phyloP scores from a whole-genome alignment of 2,329 filamentous ascomycete genomes.

The Trichoderma sp. region DNA sequence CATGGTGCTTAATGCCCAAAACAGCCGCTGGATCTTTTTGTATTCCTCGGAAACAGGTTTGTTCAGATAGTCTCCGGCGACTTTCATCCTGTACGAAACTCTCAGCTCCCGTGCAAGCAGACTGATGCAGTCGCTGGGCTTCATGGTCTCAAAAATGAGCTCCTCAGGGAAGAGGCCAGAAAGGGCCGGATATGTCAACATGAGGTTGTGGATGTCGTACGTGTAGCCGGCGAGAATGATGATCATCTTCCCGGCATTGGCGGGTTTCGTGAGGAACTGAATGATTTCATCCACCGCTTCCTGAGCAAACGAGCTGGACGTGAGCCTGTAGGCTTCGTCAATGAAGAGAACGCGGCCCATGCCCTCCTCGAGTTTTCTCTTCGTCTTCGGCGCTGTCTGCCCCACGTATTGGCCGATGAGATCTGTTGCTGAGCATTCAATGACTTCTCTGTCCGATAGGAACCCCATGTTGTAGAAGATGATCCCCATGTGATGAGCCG shows the following conservation, averaged over 20 bases:
- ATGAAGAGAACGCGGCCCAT: constrained; percentile 71
- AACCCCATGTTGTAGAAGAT: constrained; percentile 75
- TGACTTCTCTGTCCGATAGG: constrained; percentile 60
- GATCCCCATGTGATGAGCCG: constrained; percentile 69
- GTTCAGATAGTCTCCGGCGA: background rate
- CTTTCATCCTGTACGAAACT: background rate
- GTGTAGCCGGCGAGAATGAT: constrained; percentile 25
- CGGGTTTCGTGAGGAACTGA: constrained; percentile 39
- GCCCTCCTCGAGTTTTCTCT: constrained; percentile 59
- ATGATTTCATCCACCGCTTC: constrained; percentile 57
- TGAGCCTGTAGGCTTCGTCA: constrained; percentile 69
- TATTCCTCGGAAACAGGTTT: background rate
- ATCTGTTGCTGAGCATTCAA: constrained; percentile 68
- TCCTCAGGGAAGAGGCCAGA: constrained; percentile 8
- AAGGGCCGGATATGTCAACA: background rate
- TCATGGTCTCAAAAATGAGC: background rate
- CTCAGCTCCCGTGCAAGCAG: background rate
- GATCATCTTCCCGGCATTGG: constrained; percentile 24
- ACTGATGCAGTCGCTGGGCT: background rate
- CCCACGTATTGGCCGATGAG: constrained; percentile 69
- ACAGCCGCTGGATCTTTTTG: background rate
- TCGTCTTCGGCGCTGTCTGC: constrained; percentile 68
- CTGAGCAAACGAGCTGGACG: constrained; percentile 57
- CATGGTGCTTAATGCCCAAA: background rate
- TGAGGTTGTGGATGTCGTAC: constrained; percentile 6